Evolutionary conservation across 73 alveolate species (phyloP), one percentile per base, ranked within the genome.

Genomic region (Symbiodinium pilosum): DNA sequence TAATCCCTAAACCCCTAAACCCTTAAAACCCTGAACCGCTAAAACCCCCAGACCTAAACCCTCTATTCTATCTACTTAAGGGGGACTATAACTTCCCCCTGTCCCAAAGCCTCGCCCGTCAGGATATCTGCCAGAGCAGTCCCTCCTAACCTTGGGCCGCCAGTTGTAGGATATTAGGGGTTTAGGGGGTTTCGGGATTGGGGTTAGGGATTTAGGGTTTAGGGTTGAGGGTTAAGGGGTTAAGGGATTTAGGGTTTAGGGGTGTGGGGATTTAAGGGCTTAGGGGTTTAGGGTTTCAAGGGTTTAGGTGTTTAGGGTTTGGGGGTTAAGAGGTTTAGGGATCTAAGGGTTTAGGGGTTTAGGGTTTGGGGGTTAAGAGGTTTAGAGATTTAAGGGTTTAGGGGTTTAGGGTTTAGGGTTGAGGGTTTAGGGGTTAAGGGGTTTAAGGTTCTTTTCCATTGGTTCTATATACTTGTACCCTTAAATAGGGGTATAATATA

Each of bases 101-200:
- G 34, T 24, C 32, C 73, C 32, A n/a, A 24, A 24, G 73, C 93
- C 56, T 86, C 84, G 24, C 93, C 93, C 11, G 44, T 24, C 54
- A 86, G 54, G 38, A 86, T 14, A 30, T 86, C 54, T 47, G 93
- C 93, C 36, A 86, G 36, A 34, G 93, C 93, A 8, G 9, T 39
- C 2, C 93, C 93, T 24, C 93, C 93, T 16, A 86, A 36, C 93
- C 93, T 86, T 40, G 43, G 21, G 8, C 24, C 73, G 6, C 5
- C 7, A 16, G 7, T 2, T 5, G 0, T 24, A 5, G 77, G 38
- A 6, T 64, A 1, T 28, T 26, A 21, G 0, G 75, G 75, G 59
- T 47, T 47, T 14, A 47, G 59, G 59, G n/a, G 59, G 59, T 14
- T 9, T 47, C 59, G 59, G n/a, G n/a, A n/a, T 51, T 51, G 21